phyloP scores from a whole-genome alignment of 306 rosid genomes.

The Fragaria iinumae region DNA sequence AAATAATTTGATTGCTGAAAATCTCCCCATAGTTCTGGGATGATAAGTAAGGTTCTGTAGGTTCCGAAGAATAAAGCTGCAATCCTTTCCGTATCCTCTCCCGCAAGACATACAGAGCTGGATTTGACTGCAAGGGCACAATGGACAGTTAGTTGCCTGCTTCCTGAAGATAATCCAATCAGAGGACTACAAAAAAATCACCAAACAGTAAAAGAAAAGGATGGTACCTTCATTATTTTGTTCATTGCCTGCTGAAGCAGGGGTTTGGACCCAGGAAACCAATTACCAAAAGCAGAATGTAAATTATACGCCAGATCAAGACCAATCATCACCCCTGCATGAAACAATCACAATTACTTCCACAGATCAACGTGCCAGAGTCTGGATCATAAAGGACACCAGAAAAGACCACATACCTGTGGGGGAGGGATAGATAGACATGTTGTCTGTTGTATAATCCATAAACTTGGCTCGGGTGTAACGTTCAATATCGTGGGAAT shows the following conservation, averaged over 20 bases:
- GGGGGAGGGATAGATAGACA: conserved; percentile 99
- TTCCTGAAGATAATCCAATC: background rate
- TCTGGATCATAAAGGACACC: background rate
- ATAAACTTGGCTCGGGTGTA: conserved; percentile 97
- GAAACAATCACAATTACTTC: conserved; percentile 14
- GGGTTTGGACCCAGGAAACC: conserved; percentile 99
- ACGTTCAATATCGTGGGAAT: conserved; percentile 97
- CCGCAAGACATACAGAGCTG: conserved; percentile 95
- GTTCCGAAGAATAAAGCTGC: conserved; percentile 98
- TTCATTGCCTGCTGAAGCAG: conserved; percentile 97
- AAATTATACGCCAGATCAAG: conserved; percentile 92
- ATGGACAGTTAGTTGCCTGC: conserved; percentile 25
- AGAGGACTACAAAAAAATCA: background rate
- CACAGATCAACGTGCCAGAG: background rate
- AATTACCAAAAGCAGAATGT: conserved; percentile 98
- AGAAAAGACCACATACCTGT: conserved; percentile 50
- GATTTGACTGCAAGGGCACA: conserved; percentile 81
- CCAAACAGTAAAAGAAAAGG: background rate
- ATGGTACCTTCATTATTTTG: conserved; percentile 91
- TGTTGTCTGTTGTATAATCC: conserved; percentile 98
- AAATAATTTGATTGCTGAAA: conserved; percentile 95
- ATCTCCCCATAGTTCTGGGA: conserved; percentile 99
- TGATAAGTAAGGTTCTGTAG: conserved; percentile 95
- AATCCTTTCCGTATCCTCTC: conserved; percentile 97
- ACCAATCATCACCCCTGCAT: conserved; percentile 97